Evolutionary conservation across 352 stramenopile genomes (phyloP).

Genomic region (Phytophthora lateralis): DNA sequence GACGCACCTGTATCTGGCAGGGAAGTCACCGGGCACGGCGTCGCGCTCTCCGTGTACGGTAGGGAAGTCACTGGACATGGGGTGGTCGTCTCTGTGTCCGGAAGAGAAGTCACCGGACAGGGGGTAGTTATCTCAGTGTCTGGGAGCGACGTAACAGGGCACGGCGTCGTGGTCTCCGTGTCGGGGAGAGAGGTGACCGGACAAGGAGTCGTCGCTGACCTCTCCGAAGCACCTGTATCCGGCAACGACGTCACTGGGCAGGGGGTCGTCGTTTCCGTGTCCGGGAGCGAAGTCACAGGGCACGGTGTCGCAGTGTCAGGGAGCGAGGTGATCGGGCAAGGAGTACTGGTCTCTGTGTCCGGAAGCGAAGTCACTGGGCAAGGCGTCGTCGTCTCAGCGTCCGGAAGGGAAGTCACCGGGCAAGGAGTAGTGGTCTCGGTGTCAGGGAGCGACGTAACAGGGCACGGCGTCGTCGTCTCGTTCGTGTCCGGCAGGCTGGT

Average conservation of each 20-base stretch:
- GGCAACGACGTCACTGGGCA: conserved; percentile 6
- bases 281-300: conserved; percentile 1
- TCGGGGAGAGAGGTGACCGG: conserved; percentile 6
- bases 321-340: conserved; percentile 15
- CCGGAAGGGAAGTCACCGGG: conserved; percentile 5
- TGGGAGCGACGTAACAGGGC: conserved; percentile 5
- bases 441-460: conserved; percentile 17
- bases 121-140: conserved; percentile 5
- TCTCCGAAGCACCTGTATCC: background rate
- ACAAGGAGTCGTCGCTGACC: conserved; percentile 5
- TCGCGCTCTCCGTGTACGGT: background rate
- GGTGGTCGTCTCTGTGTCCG: conserved; percentile 4
- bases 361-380: conserved; percentile 12
- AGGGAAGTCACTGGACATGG: conserved; percentile 6
- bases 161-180: conserved; percentile 1
- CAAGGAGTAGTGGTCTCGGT: conserved; percentile 19
- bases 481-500: conserved; percentile 17
- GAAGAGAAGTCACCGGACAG: conserved; percentile 16
- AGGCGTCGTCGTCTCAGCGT: conserved; percentile 9
- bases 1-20: background rate
- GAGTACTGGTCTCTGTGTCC: conserved; percentile 1
- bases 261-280: background rate
- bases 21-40: background rate
- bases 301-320: conserved; percentile 9
- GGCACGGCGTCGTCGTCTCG: conserved; percentile 13